Conservation (phyloP, 257 asterid genomes). For the Nicotiana tabacum region DNA sequence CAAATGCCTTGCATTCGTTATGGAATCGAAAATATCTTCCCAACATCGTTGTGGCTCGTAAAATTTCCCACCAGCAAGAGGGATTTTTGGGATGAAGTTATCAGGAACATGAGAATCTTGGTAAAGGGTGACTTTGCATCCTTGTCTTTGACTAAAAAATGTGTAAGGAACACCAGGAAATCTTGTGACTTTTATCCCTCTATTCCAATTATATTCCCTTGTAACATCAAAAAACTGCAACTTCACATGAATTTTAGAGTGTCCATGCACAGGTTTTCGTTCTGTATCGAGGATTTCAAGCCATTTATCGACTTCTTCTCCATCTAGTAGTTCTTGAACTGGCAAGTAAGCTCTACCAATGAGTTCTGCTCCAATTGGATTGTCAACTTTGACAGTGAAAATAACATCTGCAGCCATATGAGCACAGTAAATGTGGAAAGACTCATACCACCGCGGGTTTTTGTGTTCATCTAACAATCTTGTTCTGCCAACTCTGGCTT, state of each 20-base stretch:
- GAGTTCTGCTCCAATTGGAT: slow-evolving; percentile 34
- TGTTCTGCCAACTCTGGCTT: slow-evolving; percentile 56
- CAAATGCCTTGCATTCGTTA: slow-evolving; percentile 11
- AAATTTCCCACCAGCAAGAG: slow-evolving; percentile 11
- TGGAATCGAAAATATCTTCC: slow-evolving; percentile 3
- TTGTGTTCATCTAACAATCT: slow-evolving; percentile 18
- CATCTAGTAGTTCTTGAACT: slow-evolving; percentile 18
- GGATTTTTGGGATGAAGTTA: slow-evolving; percentile 9
- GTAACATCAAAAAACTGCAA: slow-evolving; percentile 24
- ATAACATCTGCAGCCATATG: slow-evolving; percentile 31
- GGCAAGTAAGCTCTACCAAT: slow-evolving; percentile 39
- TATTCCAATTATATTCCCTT: slow-evolving; percentile 26
- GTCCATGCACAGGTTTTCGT: slow-evolving; percentile 25
- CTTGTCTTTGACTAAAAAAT: slow-evolving; percentile 10
- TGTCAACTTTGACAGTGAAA: slow-evolving; percentile 29
- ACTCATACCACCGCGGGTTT: slow-evolving; percentile 38
- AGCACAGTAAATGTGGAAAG: slow-evolving; percentile 36
- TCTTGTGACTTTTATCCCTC: slow-evolving; percentile 20
- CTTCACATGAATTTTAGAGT: slow-evolving; percentile 31
- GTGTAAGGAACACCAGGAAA: slow-evolving; percentile 30
- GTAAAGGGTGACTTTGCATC: slow-evolving; percentile 9
- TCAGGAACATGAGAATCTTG: slow-evolving; percentile 19
- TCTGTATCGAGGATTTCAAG: slow-evolving; percentile 25
- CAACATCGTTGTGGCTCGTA: slow-evolving; percentile 19
- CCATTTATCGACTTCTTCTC: slow-evolving; percentile 27